These are phyloP conservation scores for Coemansia sp. DNA, from an alignment of 192 early-diverging fungal species.

Conservation along the genomic window DNA sequence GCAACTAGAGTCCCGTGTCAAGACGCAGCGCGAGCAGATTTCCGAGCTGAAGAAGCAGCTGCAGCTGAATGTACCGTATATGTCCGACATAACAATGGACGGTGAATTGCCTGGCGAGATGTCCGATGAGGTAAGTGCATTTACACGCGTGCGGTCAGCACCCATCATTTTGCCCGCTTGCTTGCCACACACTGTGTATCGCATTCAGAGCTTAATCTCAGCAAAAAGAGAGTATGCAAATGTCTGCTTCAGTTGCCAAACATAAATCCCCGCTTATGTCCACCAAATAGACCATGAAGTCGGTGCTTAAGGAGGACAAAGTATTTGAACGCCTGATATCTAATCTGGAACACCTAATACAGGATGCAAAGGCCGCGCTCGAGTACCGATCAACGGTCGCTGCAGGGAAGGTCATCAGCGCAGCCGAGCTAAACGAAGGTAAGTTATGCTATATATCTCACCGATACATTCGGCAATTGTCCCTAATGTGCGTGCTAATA, in stretches of 20 bases:
- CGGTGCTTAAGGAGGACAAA: slow-evolving; percentile 56
- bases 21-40: slow-evolving; percentile 48
- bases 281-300: slow-evolving; percentile 55
- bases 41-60: slow-evolving; percentile 49
- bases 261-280: slow-evolving; percentile 36
- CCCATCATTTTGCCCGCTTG: background rate
- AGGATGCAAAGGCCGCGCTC: slow-evolving; percentile 53
- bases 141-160: background rate
- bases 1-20: slow-evolving; percentile 49
- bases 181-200: background rate
- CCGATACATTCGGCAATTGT: background rate
- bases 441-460: slow-evolving; percentile 1
- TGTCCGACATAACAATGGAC: slow-evolving; percentile 26
- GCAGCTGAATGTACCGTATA: slow-evolving; percentile 25
- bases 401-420: slow-evolving; percentile 55
- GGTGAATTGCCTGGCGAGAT: slow-evolving; percentile 30
- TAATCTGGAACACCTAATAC: slow-evolving; percentile 57
- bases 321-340: slow-evolving; percentile 57
- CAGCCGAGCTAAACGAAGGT: slow-evolving; percentile 49
- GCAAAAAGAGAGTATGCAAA: background rate
- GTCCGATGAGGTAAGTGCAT: slow-evolving; percentile 46
- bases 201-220: background rate
- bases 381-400: slow-evolving; percentile 52
- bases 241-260: slow-evolving; percentile 1
- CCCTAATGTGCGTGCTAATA: background rate